Percentiles rank a stretch among this genome's conserved stretches.
Evolutionary conservation across 78 protist species (phyloP).

Genomic region (Planoprotostelium fungivorum): DNA sequence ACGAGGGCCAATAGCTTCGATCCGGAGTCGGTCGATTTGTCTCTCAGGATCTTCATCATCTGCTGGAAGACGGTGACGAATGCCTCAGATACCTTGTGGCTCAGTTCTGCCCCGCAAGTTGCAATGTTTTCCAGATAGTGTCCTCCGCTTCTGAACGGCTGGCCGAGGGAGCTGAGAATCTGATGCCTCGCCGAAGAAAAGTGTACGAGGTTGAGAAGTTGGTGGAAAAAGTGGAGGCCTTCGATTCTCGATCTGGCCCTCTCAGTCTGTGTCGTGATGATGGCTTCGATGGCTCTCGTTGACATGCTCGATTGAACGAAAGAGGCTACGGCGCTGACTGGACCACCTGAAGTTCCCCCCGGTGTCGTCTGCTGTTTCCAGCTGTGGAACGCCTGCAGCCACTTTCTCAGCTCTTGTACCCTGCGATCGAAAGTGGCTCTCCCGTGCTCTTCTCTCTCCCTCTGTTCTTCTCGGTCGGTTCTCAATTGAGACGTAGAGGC

Average conservation of each 20-base stretch:
- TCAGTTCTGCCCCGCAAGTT: conserved; percentile 1
- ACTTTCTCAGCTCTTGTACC: conserved; percentile 3
- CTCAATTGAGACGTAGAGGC: neutral
- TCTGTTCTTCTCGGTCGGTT: neutral
- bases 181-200: neutral
- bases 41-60: neutral
- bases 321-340: neutral
- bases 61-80: neutral
- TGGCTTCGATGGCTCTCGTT: neutral
- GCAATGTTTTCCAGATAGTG: neutral
- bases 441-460: conserved; percentile 4
- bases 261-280: neutral
- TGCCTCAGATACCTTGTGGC: conserved; percentile 3
- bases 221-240: neutral
- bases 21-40: neutral
- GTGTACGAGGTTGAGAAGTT: neutral
- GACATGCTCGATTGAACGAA: neutral
- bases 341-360: neutral
- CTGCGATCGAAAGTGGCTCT: conserved; percentile 1
- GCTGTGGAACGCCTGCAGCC: conserved; percentile 3
- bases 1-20: neutral
- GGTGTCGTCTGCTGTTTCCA: neutral
- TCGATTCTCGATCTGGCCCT: neutral
- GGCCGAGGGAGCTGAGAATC: conserved; percentile 6
- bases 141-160: conserved; percentile 3